phyloP scores from a whole-genome alignment of 139 green algal genomes.

The Tetraselmis striata region DNA sequence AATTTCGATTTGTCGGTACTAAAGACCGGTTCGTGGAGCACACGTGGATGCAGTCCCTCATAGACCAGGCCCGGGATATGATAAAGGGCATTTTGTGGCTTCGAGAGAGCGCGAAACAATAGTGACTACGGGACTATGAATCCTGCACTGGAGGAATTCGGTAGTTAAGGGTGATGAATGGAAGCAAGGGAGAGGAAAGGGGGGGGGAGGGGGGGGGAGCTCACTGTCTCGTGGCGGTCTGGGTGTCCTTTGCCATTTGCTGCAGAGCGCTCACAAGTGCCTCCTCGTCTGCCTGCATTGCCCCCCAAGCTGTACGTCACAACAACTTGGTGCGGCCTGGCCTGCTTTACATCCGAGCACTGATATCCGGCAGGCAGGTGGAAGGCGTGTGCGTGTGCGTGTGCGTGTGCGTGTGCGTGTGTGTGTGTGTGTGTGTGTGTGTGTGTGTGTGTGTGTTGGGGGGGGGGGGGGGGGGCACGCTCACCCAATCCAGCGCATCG shows the following conservation, averaged over 20 bases:
- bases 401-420: slow-evolving; percentile 1
- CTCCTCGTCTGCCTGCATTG: neutral
- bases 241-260: slow-evolving; percentile 47
- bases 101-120: too few species aligned
- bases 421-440: slow-evolving; percentile 4
- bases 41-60: too few species aligned
- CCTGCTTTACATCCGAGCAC: neutral
- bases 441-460: too few species aligned
- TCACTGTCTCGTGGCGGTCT: slow-evolving; percentile 48
- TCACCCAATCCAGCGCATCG: neutral
- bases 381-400: neutral
- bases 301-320: neutral
- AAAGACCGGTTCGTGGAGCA: too few species aligned
- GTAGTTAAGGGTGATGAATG: too few species aligned
- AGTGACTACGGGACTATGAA: too few species aligned
- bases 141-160: too few species aligned
- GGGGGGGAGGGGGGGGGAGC: too few species aligned
- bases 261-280: slow-evolving; percentile 1
- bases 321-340: neutral
- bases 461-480: neutral
- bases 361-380: neutral
- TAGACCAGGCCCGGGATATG: too few species aligned
- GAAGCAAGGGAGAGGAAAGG: too few species aligned
- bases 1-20: too few species aligned
- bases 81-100: too few species aligned